Base-by-base conservation (phyloP, 2,329 filamentous ascomycete species). In the Diaporthe sp. region DNA sequence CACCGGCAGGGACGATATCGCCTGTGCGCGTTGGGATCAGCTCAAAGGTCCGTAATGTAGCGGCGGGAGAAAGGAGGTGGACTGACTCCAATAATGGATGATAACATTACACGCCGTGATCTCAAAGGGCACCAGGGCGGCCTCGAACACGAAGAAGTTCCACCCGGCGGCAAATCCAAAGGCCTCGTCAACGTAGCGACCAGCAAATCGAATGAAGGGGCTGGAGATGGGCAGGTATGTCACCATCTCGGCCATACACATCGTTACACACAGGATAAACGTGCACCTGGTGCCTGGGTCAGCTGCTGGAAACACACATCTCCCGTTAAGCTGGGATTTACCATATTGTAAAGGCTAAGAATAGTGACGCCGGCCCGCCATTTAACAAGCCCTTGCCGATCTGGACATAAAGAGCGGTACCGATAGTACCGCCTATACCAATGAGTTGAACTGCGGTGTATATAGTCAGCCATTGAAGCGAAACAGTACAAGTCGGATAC, bases 141-240 rank as follows among this genome's bases (percentile, higher is more conserved):
- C 92, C 81, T 94, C 91, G 77, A 93, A 93, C 58, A 94, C 82
- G 85, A 94, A 94, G 79, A 94, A 94, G 82, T 94, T 94, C 90
- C 92, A 94, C 7, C 93, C 93, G 2, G 92, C 90, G 9, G 92
- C 92, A 74, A 94, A 92, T 0, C 93, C 93, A 76, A 95, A 93
- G 3, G 93, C 92, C 78, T 94, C 92, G 78, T 95, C 93, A 42
- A 95, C 93, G 78, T 91, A 95, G 62, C 92, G 90, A 19, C 93
- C 93, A 5, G 94, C 94, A 79, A 95, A 94, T 37, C 92, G 91
- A 80, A 95, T 94, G 82, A 96, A 95, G 0, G 93, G 93, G 55
- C 93, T 94, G 0, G 93, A 94, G 72, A 95, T 94, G 10, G 94
- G 94, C 3, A 94, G 85, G 78, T 93, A 94, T 0, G 92, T 94